These are phyloP conservation scores for Eleusine coracana DNA, from an alignment of 176 grass and related monocot genomes.

Conservation along the genomic window DNA sequence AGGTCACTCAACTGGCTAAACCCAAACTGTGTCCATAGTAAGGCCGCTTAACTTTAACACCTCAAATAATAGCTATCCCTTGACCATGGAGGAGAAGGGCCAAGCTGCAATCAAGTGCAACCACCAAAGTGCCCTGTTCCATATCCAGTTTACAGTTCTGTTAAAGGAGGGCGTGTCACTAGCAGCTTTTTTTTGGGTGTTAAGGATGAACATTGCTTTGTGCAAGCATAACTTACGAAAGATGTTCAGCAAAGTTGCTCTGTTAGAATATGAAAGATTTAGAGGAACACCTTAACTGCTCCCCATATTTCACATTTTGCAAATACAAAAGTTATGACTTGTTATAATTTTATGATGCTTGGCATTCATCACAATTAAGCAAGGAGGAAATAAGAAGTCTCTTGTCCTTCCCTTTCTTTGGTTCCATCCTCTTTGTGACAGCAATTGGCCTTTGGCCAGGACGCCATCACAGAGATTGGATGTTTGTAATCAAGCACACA, in stretches of 20 bases:
- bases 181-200: not conserved
- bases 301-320: too few species aligned
- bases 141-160: too few species aligned
- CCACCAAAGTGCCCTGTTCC: not conserved
- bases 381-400: not conserved
- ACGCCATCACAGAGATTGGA: too few species aligned
- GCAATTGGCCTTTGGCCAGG: too few species aligned
- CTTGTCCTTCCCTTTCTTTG: too few species aligned
- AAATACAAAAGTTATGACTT: not conserved
- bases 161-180: not conserved
- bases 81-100: not conserved
- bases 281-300: too few species aligned
- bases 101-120: not conserved
- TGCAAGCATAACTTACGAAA: not conserved
- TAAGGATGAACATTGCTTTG: not conserved
- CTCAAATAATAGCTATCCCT: not conserved
- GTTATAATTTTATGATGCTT: not conserved
- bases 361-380: not conserved
- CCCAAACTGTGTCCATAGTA: not conserved
- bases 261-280: too few species aligned
- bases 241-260: too few species aligned
- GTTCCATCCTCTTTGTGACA: too few species aligned
- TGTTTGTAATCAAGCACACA: too few species aligned
- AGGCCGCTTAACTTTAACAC: not conserved
- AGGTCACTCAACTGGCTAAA: not conserved